Percentiles rank a stretch among this genome's conserved stretches.
Evolutionary conservation across 2,329 filamentous ascomycete genomes (phyloP).

Genomic region (Canariomyces notabilis): DNA sequence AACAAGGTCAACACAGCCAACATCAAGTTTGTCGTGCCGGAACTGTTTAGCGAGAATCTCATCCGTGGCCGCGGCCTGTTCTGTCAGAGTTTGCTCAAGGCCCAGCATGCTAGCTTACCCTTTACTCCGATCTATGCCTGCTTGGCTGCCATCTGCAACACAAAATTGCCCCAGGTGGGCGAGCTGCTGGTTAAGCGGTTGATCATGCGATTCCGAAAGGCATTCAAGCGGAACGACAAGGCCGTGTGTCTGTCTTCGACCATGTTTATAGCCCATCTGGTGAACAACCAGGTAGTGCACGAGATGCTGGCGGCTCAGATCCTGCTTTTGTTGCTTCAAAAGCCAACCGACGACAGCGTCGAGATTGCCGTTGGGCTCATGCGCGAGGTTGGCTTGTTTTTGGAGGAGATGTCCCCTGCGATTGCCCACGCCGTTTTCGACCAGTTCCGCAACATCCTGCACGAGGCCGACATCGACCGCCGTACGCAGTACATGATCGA

Average conservation of each 20-base stretch:
- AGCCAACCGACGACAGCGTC: slow-evolving; percentile 94
- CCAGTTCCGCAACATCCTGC: slow-evolving; percentile 88
- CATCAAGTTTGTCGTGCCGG: slow-evolving; percentile 95
- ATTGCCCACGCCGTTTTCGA: slow-evolving; percentile 91
- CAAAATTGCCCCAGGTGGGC: slow-evolving; percentile 90
- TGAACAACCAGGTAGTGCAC: slow-evolving; percentile 93
- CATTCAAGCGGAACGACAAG: slow-evolving; percentile 95
- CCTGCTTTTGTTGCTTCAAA: slow-evolving; percentile 82
- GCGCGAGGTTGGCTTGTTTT: slow-evolving; percentile 84
- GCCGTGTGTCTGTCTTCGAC: slow-evolving; percentile 88
- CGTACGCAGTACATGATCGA: slow-evolving; percentile 99
- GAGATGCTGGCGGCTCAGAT: slow-evolving; percentile 94
- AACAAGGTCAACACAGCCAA: slow-evolving; percentile 99
- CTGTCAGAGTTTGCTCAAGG: slow-evolving; percentile 96
- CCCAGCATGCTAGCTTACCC: slow-evolving; percentile 88
- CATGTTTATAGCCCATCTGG: slow-evolving; percentile 90
- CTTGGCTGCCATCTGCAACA: slow-evolving; percentile 95
- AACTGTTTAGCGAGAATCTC: slow-evolving; percentile 92
- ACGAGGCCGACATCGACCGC: slow-evolving; percentile 96
- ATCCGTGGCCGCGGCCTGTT: slow-evolving; percentile 87
- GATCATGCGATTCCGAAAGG: slow-evolving; percentile 90
- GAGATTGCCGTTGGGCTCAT: slow-evolving; percentile 95
- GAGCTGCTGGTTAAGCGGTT: slow-evolving; percentile 82
- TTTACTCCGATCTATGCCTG: slow-evolving; percentile 96
- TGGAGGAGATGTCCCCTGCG: slow-evolving; percentile 89